Percentiles rank a stretch among this genome's conserved stretches.
phyloP scores from a whole-genome alignment of 2,329 filamentous ascomycete genomes.

The Cladosporium sphaerospermum region DNA sequence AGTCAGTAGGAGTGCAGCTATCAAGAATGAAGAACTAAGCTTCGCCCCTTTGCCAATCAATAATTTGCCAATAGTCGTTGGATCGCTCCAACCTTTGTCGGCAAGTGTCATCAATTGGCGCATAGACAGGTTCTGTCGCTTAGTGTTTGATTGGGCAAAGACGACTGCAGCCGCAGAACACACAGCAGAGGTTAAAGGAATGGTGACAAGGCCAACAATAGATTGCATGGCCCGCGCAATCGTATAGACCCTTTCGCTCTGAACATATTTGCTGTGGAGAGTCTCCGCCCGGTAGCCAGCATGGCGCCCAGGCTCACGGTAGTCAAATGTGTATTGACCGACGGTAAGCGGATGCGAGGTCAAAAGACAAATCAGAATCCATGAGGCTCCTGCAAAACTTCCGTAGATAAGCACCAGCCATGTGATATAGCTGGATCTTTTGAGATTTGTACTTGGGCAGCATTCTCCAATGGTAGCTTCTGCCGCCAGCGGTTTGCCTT shows the following conservation, averaged over 20 bases:
- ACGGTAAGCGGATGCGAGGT: not conserved
- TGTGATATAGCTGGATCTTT: not conserved
- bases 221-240: not conserved
- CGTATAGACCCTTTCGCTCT: not conserved
- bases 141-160: not conserved
- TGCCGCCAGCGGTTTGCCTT: too few species aligned
- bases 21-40: not conserved
- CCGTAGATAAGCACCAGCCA: not conserved
- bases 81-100: not conserved
- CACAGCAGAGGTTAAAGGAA: not conserved
- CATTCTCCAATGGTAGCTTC: too few species aligned
- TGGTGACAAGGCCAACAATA: constrained; percentile 1
- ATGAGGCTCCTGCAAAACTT: not conserved
- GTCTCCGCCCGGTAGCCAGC: not conserved
- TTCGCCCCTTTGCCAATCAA: not conserved
- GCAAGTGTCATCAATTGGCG: not conserved
- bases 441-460: not conserved
- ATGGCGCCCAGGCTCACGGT: not conserved
- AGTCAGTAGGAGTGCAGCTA: not conserved
- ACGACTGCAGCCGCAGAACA: not conserved
- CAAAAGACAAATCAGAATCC: not conserved
- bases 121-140: not conserved
- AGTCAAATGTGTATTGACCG: too few species aligned
- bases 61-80: not conserved
- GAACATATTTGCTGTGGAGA: not conserved